Percentiles rank a stretch among this genome's conserved stretches.
Conservation (phyloP, 805 yeast species). For the Schizosaccharomyces lindneri region DNA sequence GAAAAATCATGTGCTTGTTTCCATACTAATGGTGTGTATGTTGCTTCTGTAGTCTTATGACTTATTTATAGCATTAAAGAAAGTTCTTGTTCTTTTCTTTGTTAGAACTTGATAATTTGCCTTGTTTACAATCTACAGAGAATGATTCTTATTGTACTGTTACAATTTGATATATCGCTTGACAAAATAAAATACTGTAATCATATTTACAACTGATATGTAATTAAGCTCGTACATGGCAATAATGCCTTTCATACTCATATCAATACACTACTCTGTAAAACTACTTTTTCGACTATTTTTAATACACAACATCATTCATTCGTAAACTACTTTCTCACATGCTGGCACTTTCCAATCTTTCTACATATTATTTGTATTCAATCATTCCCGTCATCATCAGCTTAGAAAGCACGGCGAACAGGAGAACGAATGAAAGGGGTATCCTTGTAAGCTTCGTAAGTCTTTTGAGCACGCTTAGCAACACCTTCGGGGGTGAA, state of each 20-base stretch:
- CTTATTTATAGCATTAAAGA: too few relatives aligned
- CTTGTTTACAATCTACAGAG: too few relatives aligned
- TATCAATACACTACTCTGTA: not conserved
- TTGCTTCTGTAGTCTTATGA: too few relatives aligned
- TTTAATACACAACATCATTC: not conserved
- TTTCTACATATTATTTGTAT: not conserved
- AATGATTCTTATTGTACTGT: too few relatives aligned
- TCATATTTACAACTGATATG: too few relatives aligned
- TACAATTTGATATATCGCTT: too few relatives aligned
- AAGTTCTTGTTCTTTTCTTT: too few relatives aligned
- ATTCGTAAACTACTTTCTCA: not conserved
- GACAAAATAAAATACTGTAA: too few relatives aligned
- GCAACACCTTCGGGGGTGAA: constrained; percentile 89
- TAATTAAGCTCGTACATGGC: too few relatives aligned
- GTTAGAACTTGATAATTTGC: too few relatives aligned
- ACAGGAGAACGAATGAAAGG: constrained; percentile 47
- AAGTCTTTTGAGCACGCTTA: constrained; percentile 54
- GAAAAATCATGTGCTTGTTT: too few relatives aligned
- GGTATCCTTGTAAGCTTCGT: constrained; percentile 57
- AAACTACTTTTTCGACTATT: not conserved
- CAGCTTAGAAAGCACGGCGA: constrained; percentile 34
- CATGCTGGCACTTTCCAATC: not conserved
- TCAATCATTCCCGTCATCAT: not conserved
- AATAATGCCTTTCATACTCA: not conserved
- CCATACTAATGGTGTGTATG: too few relatives aligned